Conservation (phyloP, 495 filamentous ascomycete genomes). For the Trichocladium uniseriatum region DNA sequence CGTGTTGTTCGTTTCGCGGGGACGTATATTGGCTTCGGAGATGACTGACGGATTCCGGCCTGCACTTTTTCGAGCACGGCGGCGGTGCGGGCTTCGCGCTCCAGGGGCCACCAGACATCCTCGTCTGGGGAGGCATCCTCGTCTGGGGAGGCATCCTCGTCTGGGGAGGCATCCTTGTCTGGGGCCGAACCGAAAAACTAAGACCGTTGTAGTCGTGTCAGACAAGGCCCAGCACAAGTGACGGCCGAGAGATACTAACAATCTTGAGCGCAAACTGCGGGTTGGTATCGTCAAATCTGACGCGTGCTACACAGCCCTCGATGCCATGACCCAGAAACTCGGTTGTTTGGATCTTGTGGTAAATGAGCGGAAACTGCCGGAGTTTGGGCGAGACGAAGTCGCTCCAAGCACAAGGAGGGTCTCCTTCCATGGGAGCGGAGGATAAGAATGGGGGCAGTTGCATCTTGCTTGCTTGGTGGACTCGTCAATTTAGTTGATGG, state of each 20-base stretch:
- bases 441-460: background rate
- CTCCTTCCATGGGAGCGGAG: background rate
- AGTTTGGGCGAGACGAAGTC: background rate
- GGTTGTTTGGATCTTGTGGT: background rate
- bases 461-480: background rate
- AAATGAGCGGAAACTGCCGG: background rate
- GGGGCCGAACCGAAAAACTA: background rate
- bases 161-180: no score
- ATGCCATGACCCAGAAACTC: background rate
- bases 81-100: conserved; percentile 5
- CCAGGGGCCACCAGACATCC: conserved; percentile 1
- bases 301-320: background rate
- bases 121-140: background rate
- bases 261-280: background rate
- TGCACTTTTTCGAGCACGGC: conserved; percentile 6
- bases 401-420: background rate
- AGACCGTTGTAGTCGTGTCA: background rate
- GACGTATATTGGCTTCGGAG: background rate
- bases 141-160: background rate
- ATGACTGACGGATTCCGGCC: conserved; percentile 2
- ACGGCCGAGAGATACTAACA: background rate
- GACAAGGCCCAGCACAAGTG: background rate
- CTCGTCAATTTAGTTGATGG: no score
- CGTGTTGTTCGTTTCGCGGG: background rate
- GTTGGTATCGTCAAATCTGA: background rate